These are phyloP conservation scores for Cytospora leucostoma DNA, from an alignment of 2,329 filamentous ascomycete genomes.

Conservation along the genomic window DNA sequence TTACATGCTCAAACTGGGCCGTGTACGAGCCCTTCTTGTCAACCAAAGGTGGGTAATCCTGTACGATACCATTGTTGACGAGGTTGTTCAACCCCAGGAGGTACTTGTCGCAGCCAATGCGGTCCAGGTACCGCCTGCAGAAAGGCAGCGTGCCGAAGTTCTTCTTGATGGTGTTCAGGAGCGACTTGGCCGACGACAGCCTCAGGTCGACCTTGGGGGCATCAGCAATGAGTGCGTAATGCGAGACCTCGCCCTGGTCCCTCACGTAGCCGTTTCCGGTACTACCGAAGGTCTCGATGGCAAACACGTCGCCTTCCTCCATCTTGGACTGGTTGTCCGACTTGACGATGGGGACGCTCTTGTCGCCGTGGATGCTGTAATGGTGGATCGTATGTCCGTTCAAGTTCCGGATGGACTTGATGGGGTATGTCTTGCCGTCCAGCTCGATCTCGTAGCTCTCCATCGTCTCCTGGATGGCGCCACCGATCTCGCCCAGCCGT, in stretches of 20 bases:
- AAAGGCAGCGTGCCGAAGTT: constrained; percentile 94
- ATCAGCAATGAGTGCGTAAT: constrained; percentile 78
- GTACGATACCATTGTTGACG: constrained; percentile 79
- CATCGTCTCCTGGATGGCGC: constrained; percentile 85
- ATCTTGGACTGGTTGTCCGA: constrained; percentile 87
- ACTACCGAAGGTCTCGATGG: constrained; percentile 94
- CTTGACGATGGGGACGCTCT: constrained; percentile 94
- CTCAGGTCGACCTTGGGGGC: constrained; percentile 75
- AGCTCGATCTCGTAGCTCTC: constrained; percentile 90
- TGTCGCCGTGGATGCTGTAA: constrained; percentile 88
- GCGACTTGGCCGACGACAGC: constrained; percentile 78
- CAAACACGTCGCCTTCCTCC: constrained; percentile 95
- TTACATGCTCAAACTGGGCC: constrained; percentile 91
- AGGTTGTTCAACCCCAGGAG: constrained; percentile 89
- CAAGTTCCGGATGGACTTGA: constrained; percentile 84
- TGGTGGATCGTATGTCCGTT: constrained; percentile 89
- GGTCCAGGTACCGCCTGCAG: constrained; percentile 86
- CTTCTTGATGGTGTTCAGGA: constrained; percentile 89
- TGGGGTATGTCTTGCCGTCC: constrained; percentile 72
- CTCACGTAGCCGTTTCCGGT: constrained; percentile 86
- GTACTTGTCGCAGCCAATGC: constrained; percentile 93
- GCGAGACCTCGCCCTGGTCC: constrained; percentile 87
- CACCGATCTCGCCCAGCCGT: constrained; percentile 82
- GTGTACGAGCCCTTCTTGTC: constrained; percentile 95
- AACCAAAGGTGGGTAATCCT: constrained; percentile 84